Evolutionary conservation across 2,329 filamentous ascomycete species (phyloP).

Genomic region (Sclerotinia nivalis): DNA sequence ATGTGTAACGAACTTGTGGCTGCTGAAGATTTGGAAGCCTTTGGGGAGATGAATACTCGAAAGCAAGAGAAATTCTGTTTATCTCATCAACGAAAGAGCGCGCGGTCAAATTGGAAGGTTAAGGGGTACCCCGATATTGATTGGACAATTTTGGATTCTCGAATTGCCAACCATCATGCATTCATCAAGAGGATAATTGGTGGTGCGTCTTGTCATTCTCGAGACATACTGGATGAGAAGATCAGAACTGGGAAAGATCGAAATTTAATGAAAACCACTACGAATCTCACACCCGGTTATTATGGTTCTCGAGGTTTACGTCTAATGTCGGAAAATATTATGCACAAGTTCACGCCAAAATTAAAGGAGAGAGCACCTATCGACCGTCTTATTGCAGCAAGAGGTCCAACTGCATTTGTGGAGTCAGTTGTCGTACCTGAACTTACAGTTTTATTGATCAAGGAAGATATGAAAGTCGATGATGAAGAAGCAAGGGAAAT

Average conservation of each 20-base stretch:
- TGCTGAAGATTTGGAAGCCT: conserved; percentile 53
- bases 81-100: conserved; percentile 59
- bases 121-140: conserved; percentile 69
- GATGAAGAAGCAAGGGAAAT: conserved; percentile 43
- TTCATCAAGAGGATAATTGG: conserved; percentile 61
- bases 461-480: conserved; percentile 56
- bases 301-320: conserved; percentile 76
- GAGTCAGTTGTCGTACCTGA: conserved; percentile 79
- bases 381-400: conserved; percentile 65
- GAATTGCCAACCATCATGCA: conserved; percentile 58
- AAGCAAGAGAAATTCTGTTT: conserved; percentile 65
- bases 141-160: conserved; percentile 62
- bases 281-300: conserved; percentile 69
- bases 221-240: conserved; percentile 54
- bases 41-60: conserved; percentile 56
- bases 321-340: conserved; percentile 70
- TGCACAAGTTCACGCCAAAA: conserved; percentile 57
- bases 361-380: conserved; percentile 62
- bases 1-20: conserved; percentile 66
- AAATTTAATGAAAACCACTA: conserved; percentile 56
- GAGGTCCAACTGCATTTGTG: conserved; percentile 68
- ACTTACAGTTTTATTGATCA: conserved; percentile 54
- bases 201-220: conserved; percentile 57
- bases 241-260: conserved; percentile 59
- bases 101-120: conserved; percentile 44